phyloP scores from a whole-genome alignment of 2,329 filamentous ascomycete species.

The Zasmidium cellare region DNA sequence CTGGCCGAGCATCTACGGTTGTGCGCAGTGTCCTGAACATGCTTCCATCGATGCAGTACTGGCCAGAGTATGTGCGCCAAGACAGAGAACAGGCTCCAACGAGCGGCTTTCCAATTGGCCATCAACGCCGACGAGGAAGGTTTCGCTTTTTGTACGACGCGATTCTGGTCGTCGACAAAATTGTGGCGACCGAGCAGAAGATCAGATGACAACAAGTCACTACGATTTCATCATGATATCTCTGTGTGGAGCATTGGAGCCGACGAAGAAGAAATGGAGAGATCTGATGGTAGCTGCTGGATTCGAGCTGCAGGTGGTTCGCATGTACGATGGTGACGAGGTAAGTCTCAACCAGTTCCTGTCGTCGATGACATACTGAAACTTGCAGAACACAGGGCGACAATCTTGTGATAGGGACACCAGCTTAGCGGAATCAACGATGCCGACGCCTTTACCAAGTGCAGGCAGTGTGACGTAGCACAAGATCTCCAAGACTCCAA shows the following conservation, averaged over 20 bases:
- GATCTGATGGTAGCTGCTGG: neutral
- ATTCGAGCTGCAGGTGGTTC: neutral
- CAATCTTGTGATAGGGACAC: neutral
- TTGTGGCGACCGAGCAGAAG: neutral
- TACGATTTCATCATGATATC: conserved; percentile 1
- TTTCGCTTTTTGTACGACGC: too few relatives aligned
- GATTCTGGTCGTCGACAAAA: conserved; percentile 1
- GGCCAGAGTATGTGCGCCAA: too few relatives aligned
- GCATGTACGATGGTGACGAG: neutral
- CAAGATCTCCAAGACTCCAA: too few relatives aligned
- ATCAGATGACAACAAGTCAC: neutral
- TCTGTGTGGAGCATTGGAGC: neutral
- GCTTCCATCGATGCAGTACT: too few relatives aligned
- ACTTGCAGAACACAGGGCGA: neutral
- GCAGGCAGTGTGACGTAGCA: neutral
- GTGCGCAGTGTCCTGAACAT: too few relatives aligned
- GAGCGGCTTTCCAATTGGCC: too few relatives aligned
- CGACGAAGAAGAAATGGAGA: neutral
- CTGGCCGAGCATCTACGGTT: neutral
- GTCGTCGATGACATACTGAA: neutral
- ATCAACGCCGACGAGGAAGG: too few relatives aligned
- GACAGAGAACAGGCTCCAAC: too few relatives aligned
- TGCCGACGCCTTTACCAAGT: neutral
- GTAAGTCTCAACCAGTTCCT: too few relatives aligned
- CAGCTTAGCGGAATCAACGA: neutral